Evolutionary conservation across 2,329 filamentous ascomycete species (phyloP).

Genomic region (Davidsoniella australis): DNA sequence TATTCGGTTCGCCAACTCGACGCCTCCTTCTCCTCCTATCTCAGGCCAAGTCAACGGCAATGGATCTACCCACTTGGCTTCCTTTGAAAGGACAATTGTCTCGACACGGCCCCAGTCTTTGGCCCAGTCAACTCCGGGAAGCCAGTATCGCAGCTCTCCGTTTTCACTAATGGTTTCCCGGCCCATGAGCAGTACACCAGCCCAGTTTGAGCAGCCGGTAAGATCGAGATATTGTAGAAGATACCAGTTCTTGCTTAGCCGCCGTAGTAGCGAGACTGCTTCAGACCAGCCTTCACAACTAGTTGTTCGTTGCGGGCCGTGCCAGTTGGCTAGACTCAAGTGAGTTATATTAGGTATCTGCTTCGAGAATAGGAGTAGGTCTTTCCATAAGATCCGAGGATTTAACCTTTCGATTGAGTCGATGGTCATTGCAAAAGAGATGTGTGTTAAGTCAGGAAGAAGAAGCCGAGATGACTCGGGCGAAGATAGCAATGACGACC

Average conservation of each 20-base stretch:
- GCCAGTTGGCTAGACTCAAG: neutral
- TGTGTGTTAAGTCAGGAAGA: neutral
- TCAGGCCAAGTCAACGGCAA: too few species aligned
- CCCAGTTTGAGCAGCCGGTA: neutral
- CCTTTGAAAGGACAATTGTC: neutral
- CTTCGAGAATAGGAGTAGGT: neutral
- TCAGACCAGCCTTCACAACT: neutral
- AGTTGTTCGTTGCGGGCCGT: neutral
- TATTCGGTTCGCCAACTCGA: neutral
- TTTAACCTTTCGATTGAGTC: neutral
- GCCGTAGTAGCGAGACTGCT: neutral
- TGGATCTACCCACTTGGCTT: neutral
- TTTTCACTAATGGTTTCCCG: neutral
- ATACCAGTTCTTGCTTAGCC: neutral
- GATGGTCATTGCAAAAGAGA: neutral
- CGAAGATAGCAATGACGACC: neutral
- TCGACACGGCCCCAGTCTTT: slow-evolving; percentile 1
- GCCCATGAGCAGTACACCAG: neutral
- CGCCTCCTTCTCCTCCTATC: neutral
- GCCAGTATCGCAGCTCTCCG: neutral
- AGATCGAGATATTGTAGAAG: neutral
- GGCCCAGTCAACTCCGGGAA: neutral
- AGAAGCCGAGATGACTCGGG: neutral
- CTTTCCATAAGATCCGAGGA: neutral
- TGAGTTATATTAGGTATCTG: neutral